These are phyloP conservation scores for Capsella bursapastoris DNA, from an alignment of 345 rosid genomes.

Conservation along the genomic window DNA sequence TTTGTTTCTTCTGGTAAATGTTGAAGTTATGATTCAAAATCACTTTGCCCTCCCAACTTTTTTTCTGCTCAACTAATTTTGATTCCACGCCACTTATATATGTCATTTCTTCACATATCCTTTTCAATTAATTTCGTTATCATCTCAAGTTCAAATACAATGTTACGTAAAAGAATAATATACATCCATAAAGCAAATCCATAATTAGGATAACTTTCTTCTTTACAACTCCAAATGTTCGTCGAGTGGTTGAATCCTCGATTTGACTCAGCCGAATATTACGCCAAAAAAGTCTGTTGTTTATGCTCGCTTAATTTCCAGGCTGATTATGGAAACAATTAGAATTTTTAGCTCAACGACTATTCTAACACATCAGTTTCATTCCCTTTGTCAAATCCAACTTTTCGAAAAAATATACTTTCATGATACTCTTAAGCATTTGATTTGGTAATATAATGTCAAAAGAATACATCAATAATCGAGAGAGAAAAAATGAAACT, in stretches of 20 bases:
- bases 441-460: slow-evolving; percentile 31
- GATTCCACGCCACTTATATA: background rate
- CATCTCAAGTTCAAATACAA: slow-evolving; percentile 12
- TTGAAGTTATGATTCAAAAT: slow-evolving; percentile 14
- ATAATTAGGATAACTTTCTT: slow-evolving; percentile 20
- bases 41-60: slow-evolving; percentile 3
- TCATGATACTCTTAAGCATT: slow-evolving; percentile 17
- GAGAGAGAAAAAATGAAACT: slow-evolving; percentile 18
- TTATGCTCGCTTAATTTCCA: slow-evolving; percentile 11
- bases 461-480: slow-evolving; percentile 46
- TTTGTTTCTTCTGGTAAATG: slow-evolving; percentile 30
- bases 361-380: background rate
- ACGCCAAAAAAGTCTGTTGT: background rate
- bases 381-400: background rate
- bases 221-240: slow-evolving; percentile 17
- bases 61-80: slow-evolving; percentile 38
- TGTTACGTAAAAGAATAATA: background rate
- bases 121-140: background rate
- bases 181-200: background rate
- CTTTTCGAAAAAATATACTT: background rate
- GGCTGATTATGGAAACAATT: background rate
- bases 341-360: slow-evolving; percentile 33
- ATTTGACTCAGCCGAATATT: slow-evolving; percentile 17
- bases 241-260: slow-evolving; percentile 34
- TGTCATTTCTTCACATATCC: background rate